Base-by-base conservation (phyloP, 179 eudicot genomes). In the Beta corolliflora region DNA sequence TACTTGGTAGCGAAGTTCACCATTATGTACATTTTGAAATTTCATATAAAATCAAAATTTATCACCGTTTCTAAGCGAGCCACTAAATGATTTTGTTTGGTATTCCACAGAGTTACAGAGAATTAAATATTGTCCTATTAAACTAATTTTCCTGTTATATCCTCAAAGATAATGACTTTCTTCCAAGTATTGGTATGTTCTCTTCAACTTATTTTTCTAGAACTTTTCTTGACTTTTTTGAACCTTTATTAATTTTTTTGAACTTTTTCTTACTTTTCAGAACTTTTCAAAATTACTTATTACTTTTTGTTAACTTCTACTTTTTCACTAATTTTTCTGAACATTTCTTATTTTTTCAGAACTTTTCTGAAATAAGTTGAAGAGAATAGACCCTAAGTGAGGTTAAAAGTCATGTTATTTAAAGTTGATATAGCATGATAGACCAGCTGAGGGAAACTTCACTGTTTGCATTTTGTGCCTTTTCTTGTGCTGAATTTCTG, bases 401-500 rank as follows among this genome's bases (percentile, higher is more conserved):
- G 16, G 44, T 68, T 56, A 69, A 41, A 29, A 6, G 66, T 67
- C 56, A 23, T 64, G 63, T 63, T 75, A 55, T 21, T 16, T 16
- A 46, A 74, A 36, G 29, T 53, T 66, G 75, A 15, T 75, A 31
- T 10, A 31, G 54, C 55, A 73, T 72, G 52, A 25, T 60, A 73
- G 13, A 61, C 10, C 23, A 48, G 5, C 69, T 75, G n/a, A 21
- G n/a, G 41, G 36, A 50, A 36, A 44, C 29, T 21, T 50, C 46
- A 19, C 6, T 19, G 0, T 18, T 63, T 10, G n/a, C 15, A 1
- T 73, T 23, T 12, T 75, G 31, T 54, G 79, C n/a, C 50, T 23
- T 46, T 23, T 46, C 79, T 45, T 5, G n/a, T 13, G 14, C 45
- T 18, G 3, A 18, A 18, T 2, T 45, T 69, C 54, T 41, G 14